Conservation (phyloP, 1,284 basidiomycete genomes). For the Thecaphora thlaspeos region DNA sequence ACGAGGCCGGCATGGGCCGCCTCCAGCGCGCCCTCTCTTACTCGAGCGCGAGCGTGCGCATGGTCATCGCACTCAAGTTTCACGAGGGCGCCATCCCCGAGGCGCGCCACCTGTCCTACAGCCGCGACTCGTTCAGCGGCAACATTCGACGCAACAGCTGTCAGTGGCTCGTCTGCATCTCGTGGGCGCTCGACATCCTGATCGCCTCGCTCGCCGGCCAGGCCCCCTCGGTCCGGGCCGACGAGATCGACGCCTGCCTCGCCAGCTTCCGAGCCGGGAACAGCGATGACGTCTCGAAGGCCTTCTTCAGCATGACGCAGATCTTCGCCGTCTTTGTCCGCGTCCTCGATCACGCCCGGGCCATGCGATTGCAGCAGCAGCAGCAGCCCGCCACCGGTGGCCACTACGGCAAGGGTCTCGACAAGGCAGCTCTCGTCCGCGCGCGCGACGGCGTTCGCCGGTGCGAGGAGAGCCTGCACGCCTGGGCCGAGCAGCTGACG, state of each 20-base stretch:
- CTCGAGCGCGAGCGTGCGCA: slow-evolving; percentile 45
- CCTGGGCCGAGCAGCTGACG: slow-evolving; percentile 60
- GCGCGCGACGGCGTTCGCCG: slow-evolving; percentile 7
- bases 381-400: neutral
- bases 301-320: slow-evolving; percentile 59
- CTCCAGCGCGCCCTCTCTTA: slow-evolving; percentile 57
- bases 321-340: slow-evolving; percentile 59
- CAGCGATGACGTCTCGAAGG: slow-evolving; percentile 51
- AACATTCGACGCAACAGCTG: slow-evolving; percentile 26
- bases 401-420: too few relatives aligned
- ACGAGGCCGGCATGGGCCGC: slow-evolving; percentile 59
- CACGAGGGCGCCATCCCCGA: slow-evolving; percentile 22
- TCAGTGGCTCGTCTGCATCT: slow-evolving; percentile 28
- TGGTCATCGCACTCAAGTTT: slow-evolving; percentile 22
- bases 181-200: slow-evolving; percentile 37
- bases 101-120: slow-evolving; percentile 16
- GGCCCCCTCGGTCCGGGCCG: slow-evolving; percentile 18
- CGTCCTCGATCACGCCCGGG: slow-evolving; percentile 47
- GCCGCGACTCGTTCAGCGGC: slow-evolving; percentile 19
- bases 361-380: neutral
- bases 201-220: slow-evolving; percentile 25
- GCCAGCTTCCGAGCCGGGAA: slow-evolving; percentile 48
- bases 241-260: slow-evolving; percentile 22
- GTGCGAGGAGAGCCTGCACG: slow-evolving; percentile 36
- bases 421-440: too few relatives aligned